Evolutionary conservation across 208 protist species (phyloP).

Genomic region (Acanthamoeba quina): DNA sequence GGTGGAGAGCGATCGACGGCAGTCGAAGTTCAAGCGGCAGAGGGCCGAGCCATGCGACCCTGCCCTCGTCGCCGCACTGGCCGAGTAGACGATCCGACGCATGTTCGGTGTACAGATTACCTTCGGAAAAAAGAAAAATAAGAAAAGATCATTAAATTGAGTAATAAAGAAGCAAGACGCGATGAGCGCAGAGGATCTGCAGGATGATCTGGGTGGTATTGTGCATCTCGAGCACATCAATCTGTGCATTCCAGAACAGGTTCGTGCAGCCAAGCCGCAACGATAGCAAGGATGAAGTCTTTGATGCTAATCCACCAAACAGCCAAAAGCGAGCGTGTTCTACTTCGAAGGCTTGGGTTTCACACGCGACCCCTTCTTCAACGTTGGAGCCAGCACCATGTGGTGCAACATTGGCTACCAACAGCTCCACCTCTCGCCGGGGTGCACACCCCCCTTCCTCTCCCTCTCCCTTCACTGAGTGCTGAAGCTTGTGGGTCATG

Average conservation of each 20-base stretch:
- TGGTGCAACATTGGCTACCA: constrained; percentile 57
- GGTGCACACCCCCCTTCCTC: background rate
- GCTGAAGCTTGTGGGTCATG: background rate
- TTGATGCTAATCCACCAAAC: background rate
- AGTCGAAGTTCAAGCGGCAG: too few relatives aligned
- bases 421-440: constrained; percentile 44
- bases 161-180: too few relatives aligned
- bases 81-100: too few relatives aligned
- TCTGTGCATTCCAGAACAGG: constrained; percentile 28
- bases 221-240: constrained; percentile 38
- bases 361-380: constrained; percentile 20
- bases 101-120: too few relatives aligned
- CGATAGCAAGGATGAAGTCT: too few relatives aligned
- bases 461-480: background rate
- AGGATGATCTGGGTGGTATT: constrained; percentile 15
- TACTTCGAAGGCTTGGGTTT: constrained; percentile 52
- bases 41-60: too few relatives aligned
- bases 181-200: background rate
- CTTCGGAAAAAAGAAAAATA: too few relatives aligned
- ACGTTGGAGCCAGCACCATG: constrained; percentile 47
- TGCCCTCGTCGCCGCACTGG: too few relatives aligned
- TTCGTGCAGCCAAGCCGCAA: background rate
- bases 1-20: too few relatives aligned
- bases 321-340: background rate
- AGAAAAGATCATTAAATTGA: too few relatives aligned